Evolutionary conservation across 257 asterid genomes (phyloP).

Genomic region (Buddleja alternifolia): DNA sequence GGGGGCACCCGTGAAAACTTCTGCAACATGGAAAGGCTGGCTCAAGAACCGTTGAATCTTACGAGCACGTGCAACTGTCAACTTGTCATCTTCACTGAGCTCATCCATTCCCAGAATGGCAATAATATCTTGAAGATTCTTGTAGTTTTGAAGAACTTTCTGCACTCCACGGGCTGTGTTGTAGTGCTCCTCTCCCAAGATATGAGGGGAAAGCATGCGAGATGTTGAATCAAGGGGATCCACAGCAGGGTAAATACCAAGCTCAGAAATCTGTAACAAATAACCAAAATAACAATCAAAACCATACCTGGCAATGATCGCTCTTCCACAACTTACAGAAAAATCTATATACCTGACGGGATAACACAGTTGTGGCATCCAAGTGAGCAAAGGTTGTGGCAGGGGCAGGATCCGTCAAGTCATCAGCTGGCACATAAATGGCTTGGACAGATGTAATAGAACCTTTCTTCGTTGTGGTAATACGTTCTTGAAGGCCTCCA

Average conservation of each 20-base stretch:
- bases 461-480: constrained; percentile 96
- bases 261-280: constrained; percentile 84
- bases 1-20: constrained; percentile 98
- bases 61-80: constrained; percentile 99
- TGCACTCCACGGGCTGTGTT: constrained; percentile 99
- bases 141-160: constrained; percentile 92
- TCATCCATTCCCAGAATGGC: constrained; percentile 99
- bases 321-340: constrained; percentile 3
- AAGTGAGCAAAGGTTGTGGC: constrained; percentile 99
- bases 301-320: not conserved
- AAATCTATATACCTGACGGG: constrained; percentile 64
- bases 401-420: constrained; percentile 99
- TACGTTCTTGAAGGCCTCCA: constrained; percentile 99
- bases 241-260: constrained; percentile 98
- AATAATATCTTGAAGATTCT: constrained; percentile 98
- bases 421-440: constrained; percentile 99
- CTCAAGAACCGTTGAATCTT: constrained; percentile 86
- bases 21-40: constrained; percentile 99
- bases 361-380: constrained; percentile 98
- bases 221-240: constrained; percentile 98
- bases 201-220: constrained; percentile 98
- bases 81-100: constrained; percentile 96
- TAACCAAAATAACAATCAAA: constrained; percentile 12
- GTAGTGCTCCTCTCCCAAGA: constrained; percentile 94
- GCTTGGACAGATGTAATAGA: constrained; percentile 99